phyloP scores from a whole-genome alignment of 306 rosid species.

The Citrullus mucosospermus region DNA sequence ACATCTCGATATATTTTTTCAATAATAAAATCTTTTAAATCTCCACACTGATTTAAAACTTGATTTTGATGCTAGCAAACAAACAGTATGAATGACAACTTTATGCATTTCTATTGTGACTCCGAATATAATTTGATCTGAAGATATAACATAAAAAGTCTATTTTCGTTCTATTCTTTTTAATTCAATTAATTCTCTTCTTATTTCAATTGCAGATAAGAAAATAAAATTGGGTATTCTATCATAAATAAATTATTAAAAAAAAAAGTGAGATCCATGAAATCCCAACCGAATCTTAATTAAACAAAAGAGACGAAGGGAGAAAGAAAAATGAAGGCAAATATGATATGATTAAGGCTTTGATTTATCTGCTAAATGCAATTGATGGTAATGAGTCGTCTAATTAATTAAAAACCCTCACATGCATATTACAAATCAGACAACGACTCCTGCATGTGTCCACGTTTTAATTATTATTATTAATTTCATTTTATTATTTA shows the following conservation, averaged over 20 bases:
- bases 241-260: background rate
- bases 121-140: background rate
- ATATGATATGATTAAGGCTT: background rate
- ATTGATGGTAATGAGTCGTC: background rate
- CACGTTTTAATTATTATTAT: background rate
- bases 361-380: conserved; percentile 21
- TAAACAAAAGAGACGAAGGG: background rate
- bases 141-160: background rate
- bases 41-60: background rate
- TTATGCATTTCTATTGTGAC: background rate
- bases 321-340: background rate
- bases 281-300: background rate
- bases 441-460: conserved; percentile 6
- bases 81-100: background rate
- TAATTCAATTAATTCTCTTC: background rate
- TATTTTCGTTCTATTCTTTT: background rate
- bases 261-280: background rate
- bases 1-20: background rate
- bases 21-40: too few relatives aligned
- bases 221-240: background rate
- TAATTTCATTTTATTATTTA: background rate
- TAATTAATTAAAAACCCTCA: background rate
- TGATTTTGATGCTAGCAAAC: background rate
- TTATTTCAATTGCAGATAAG: background rate
- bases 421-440: conserved; percentile 5